These are phyloP conservation scores for Stephanodiscus triporus DNA, from an alignment of 108 stramenopile species.

Conservation along the genomic window DNA sequence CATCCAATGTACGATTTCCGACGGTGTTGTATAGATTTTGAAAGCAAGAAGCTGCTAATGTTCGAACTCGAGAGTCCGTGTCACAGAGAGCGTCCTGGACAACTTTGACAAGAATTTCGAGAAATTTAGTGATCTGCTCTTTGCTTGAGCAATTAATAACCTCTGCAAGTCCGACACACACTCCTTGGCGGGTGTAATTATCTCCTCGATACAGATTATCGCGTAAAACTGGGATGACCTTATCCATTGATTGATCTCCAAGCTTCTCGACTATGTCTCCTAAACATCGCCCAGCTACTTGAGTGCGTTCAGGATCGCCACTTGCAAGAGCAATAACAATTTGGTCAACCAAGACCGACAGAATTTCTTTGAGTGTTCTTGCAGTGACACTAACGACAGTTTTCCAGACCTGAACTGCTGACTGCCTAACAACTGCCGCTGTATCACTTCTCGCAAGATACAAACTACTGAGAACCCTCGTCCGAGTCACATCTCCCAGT, in stretches of 20 bases:
- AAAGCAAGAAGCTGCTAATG: constrained; percentile 94
- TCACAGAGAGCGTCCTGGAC: constrained; percentile 96
- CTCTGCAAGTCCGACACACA: constrained; percentile 96
- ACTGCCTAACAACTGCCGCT: constrained; percentile 89
- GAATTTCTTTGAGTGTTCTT: constrained; percentile 92
- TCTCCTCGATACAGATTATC: constrained; percentile 88
- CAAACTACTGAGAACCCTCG: constrained; percentile 87
- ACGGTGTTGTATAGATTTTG: constrained; percentile 89
- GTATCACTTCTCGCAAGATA: constrained; percentile 95
- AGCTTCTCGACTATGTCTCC: constrained; percentile 98
- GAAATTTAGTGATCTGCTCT: constrained; percentile 89
- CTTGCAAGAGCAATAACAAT: constrained; percentile 87
- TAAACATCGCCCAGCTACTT: constrained; percentile 92
- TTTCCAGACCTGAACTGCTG: constrained; percentile 98
- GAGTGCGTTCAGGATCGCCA: constrained; percentile 88
- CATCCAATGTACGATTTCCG: constrained; percentile 88
- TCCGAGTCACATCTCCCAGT: constrained; percentile 81
- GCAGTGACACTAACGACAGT: constrained; percentile 96
- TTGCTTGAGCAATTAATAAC: constrained; percentile 89
- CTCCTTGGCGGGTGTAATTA: constrained; percentile 84
- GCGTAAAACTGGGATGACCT: constrained; percentile 94
- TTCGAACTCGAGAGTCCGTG: constrained; percentile 76
- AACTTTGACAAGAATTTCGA: constrained; percentile 92
- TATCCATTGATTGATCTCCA: constrained; percentile 95
- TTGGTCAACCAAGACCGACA: constrained; percentile 85